Evolutionary conservation across 2,329 filamentous ascomycete genomes (phyloP), one percentile per base, ranked within the genome.

Genomic region (Thermothelomyces thermophilus): DNA sequence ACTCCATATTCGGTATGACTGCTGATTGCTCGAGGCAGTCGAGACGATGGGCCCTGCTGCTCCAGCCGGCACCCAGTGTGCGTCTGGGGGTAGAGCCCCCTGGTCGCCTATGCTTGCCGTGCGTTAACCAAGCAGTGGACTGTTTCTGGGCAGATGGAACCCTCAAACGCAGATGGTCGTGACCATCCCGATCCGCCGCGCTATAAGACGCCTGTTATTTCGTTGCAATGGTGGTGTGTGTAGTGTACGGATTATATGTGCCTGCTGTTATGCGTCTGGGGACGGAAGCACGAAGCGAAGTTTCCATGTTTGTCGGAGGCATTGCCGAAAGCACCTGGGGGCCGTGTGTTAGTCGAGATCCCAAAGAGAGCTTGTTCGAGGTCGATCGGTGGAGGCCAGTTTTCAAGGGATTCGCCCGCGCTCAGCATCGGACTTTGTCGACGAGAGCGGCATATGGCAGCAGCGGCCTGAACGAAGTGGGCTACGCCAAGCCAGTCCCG

Each of bases 211-310:
- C 42, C 34, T 55, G 50, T 28, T 55, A 57, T 54, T 52, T 37
- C 49, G 55, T 52, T 37, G 48, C 43, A 46, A 40, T 33, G 53
- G 49, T 17, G n/a, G n/a, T n/a, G n/a, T n/a, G n/a, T n/a, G n/a
- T n/a, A n/a, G n/a, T n/a, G n/a, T n/a, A n/a, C n/a, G n/a, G n/a
- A n/a, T n/a, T n/a, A 55, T 58, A 58, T 56, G 55, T 58, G 57
- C 54, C 54, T 58, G 56, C 48, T 56, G 51, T 35, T 58, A 59
- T 60, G 55, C 50, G 48, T 55, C 52, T 49, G 48, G 54, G 49
- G 51, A 51, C 58, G 55, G 58, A 58, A 36, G 53, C 46, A 50
- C 28, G 31, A 51, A 22, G 44, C 33, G 30, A 43, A 28, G 8
- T 22, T 56, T 52, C 53, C 52, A 54, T 55, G 52, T 58, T 56